Conservation (phyloP, 352 stramenopile genomes). For the Hyaloperonospora arabidopsidis region DNA sequence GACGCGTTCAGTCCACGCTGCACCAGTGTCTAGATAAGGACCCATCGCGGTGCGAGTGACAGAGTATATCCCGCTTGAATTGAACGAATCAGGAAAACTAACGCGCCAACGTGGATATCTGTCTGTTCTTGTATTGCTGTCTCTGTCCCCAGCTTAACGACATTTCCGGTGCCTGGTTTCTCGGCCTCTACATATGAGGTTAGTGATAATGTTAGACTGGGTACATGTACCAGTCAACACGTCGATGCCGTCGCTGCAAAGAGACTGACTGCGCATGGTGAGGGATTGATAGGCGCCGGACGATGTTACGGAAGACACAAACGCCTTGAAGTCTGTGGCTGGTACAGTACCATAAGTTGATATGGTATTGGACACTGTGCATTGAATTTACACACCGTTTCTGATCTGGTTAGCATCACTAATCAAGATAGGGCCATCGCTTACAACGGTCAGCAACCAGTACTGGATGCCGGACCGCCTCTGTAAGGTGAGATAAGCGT, state of each 20-base stretch:
- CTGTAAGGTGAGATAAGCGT: constrained; percentile 48
- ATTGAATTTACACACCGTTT: constrained; percentile 2
- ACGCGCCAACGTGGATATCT: neutral
- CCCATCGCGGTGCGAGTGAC: constrained; percentile 32
- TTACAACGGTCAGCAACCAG: constrained; percentile 41
- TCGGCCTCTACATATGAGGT: constrained; percentile 48
- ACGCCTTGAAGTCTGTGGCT: constrained; percentile 5
- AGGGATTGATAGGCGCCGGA: constrained; percentile 19
- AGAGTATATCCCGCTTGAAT: no score
- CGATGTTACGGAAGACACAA: neutral
- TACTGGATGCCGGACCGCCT: constrained; percentile 85
- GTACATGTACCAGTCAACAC: neutral
- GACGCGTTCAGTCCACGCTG: constrained; percentile 36
- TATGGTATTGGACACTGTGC: neutral
- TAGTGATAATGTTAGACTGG: neutral
- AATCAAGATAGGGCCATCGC: constrained; percentile 25
- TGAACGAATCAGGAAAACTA: no score
- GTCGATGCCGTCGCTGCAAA: neutral
- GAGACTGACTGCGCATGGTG: neutral
- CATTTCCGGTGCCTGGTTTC: constrained; percentile 56
- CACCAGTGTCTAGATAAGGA: constrained; percentile 46
- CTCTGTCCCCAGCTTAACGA: constrained; percentile 40
- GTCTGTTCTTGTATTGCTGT: neutral
- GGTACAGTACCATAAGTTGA: constrained; percentile 7
- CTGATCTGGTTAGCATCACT: constrained; percentile 15